phyloP scores from a whole-genome alignment of 192 early-diverging fungal genomes.

The Coemansia sp. region DNA sequence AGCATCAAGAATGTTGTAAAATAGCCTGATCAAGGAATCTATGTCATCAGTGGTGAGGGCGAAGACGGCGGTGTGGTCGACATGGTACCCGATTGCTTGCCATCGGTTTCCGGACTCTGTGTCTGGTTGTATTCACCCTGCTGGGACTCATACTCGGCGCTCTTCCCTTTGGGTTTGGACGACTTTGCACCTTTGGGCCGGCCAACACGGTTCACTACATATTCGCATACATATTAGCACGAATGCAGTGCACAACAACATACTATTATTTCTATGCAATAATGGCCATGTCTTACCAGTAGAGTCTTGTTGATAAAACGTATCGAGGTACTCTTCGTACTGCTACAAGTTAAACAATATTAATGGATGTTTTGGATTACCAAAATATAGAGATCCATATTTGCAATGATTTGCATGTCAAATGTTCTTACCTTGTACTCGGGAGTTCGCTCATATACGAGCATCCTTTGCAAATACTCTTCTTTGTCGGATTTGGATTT shows the following conservation, averaged over 20 bases:
- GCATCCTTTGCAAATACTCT: conserved; percentile 41
- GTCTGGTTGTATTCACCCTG: not conserved
- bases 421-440: conserved; percentile 32
- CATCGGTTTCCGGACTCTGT: not conserved
- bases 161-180: conserved; percentile 24
- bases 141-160: not conserved
- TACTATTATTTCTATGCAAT: too few relatives aligned
- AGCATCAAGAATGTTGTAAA: not conserved
- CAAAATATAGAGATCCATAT: not conserved
- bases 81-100: conserved; percentile 3
- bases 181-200: conserved; percentile 45
- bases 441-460: conserved; percentile 31
- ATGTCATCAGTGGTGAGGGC: not conserved
- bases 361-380: not conserved
- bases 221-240: not conserved
- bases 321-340: conserved; percentile 45
- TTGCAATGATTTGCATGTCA: not conserved
- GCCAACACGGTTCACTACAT: conserved; percentile 52
- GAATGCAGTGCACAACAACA: not conserved
- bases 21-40: not conserved
- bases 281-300: conserved; percentile 21
- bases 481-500: conserved; percentile 40
- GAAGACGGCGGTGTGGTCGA: conserved; percentile 8
- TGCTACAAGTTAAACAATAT: conserved; percentile 21
- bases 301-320: conserved; percentile 49